These are phyloP conservation scores for Tricharina praecox DNA, from an alignment of 495 filamentous ascomycete genomes.

Conservation along the genomic window DNA sequence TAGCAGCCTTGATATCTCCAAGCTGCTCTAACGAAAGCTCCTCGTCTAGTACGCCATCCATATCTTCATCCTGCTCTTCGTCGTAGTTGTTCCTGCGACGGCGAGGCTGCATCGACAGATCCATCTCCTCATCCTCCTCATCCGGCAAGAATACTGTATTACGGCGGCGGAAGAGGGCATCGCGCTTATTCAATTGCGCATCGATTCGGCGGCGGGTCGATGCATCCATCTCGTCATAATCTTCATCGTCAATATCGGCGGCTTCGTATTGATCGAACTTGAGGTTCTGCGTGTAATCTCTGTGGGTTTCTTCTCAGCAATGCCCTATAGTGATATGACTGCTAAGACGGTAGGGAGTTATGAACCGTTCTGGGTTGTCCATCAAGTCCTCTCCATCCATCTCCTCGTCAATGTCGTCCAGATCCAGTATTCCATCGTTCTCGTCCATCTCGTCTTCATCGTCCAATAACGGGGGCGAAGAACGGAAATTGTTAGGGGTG, in stretches of 20 bases:
- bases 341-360: neutral
- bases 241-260: constrained; percentile 63
- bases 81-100: constrained; percentile 68
- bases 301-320: no score
- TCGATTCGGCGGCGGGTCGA: constrained; percentile 62
- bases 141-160: constrained; percentile 73
- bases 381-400: constrained; percentile 77
- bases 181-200: constrained; percentile 62
- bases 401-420: constrained; percentile 92
- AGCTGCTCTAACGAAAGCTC: constrained; percentile 84
- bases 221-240: constrained; percentile 55
- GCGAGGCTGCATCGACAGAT: constrained; percentile 65
- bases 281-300: constrained; percentile 24
- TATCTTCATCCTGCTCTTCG: constrained; percentile 80
- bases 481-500: constrained; percentile 22
- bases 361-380: constrained; percentile 24
- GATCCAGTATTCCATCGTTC: constrained; percentile 35
- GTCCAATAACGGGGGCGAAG: constrained; percentile 23
- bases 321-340: neutral
- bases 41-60: constrained; percentile 77
- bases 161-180: constrained; percentile 55
- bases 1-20: constrained; percentile 83
- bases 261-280: constrained; percentile 47
- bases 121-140: constrained; percentile 72
- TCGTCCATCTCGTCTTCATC: constrained; percentile 25